Base-by-base conservation (phyloP, 257 asterid genomes). In the Gentiana straminea region DNA sequence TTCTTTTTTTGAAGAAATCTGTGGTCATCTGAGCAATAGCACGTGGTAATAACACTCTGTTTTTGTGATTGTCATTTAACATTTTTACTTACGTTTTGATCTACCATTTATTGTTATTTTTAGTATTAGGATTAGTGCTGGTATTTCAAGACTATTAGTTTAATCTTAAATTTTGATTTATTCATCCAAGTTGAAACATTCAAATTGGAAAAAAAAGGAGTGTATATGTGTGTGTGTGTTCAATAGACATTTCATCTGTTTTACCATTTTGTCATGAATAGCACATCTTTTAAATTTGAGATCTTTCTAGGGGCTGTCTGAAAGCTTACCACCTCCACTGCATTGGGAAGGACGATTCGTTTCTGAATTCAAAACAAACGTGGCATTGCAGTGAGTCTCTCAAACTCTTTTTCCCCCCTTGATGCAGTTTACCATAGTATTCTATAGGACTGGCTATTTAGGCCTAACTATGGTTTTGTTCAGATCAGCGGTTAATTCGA, bases 301-400 rank as follows among this genome's bases (percentile, higher is more conserved):
- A 13, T 58, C 33, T 74, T 66, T 73, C 12, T 91, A 90, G 98
- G 80, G 55, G 84, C 8, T 90, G 98, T 64, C 58, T 68, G 52
- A 90, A 90, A 73, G 71, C 94, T 41, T 90, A 80, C 60, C 98
- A 90, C 66, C 78, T 76, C 48, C 3, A 13, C 24, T 90, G 98
- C 33, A 80, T 82, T 67, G 77, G 38, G 36, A 77, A 79, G 75
- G 81, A 70, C 5, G 71, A 61, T 8, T 74, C 89, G 3, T 74
- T 75, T 67, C 61, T 79, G 61, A 59, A 66, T 35, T 65, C 79
- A 58, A 68, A 75, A 6, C 32, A 33, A 44, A 38, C 33, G 57
- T 90, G 86, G 86, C 67, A 35, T 51, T 90, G 98, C 51, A 61
- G 96, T 83, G 75, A 82, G 94, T 73, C 52, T 51, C 63, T 51